Evolutionary conservation across 2,329 filamentous ascomycete genomes (phyloP).

Genomic region (Monilinia fructicola): DNA sequence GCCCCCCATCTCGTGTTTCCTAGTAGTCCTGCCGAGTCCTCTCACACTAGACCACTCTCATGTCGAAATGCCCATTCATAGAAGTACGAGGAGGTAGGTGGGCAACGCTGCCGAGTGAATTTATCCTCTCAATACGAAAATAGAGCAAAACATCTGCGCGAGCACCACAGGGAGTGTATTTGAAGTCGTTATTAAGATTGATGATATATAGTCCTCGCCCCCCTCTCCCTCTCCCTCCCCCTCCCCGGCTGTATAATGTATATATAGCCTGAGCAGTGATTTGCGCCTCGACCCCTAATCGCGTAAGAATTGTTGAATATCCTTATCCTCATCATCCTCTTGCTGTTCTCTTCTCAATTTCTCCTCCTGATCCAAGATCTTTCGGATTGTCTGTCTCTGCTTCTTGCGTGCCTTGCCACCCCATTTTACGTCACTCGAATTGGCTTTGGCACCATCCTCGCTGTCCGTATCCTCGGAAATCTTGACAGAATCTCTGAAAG

Average conservation of each 20-base stretch:
- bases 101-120: not conserved
- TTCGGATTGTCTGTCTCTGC: conserved; percentile 66
- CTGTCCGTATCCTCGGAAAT: conserved; percentile 54
- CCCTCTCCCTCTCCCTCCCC: too few relatives aligned
- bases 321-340: conserved; percentile 69
- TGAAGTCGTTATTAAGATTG: conserved; percentile 8
- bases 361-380: conserved; percentile 63
- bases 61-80: not conserved
- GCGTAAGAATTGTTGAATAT: conserved; percentile 70
- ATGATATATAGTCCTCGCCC: conserved; percentile 20
- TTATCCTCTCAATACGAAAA: not conserved
- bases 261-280: not conserved
- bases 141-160: not conserved
- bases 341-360: conserved; percentile 51
- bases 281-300: conserved; percentile 43
- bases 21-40: too few relatives aligned
- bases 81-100: too few relatives aligned
- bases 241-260: not conserved
- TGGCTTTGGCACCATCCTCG: conserved; percentile 45
- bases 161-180: not conserved
- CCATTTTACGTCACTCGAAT: conserved; percentile 51
- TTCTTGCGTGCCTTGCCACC: conserved; percentile 69
- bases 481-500: conserved; percentile 54
- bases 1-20: too few relatives aligned
- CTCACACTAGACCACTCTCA: too few relatives aligned